Evolutionary conservation across 768 basidiomycete genomes (phyloP), one percentile per base, ranked within the genome.

Genomic region (Pisolithus orientalis): DNA sequence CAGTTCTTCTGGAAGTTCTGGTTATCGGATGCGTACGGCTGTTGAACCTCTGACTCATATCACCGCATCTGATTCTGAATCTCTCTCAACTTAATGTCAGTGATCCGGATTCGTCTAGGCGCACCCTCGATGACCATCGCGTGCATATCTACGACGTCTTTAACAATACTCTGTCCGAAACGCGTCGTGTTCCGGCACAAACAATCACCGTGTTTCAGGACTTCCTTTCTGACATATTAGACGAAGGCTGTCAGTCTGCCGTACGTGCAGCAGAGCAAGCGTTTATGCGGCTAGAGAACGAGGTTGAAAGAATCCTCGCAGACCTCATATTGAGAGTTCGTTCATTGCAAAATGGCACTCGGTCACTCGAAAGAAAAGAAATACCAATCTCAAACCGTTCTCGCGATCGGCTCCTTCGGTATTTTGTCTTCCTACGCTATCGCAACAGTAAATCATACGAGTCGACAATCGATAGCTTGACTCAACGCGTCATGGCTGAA

Each of bases 341-440:
- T 34, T 65, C 69, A n/a, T 62, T 66, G 50, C 27, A 47, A 13
- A 44, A 34, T 21, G 17, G 39, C 28, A 5, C 44, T 13, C 53
- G 40, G 34, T n/a, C 44, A 32, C 27, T 50, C 7, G 1, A 16
- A 16, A 37, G 59, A 21, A 64, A 60, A 45, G 61, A 66, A 44
- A 7, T 63, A 0, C 7, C 57, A 2, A 54, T 59, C 54, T 57
- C 65, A 9, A 57, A 57, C 34, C 63, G 61, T 25, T 55, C 56
- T 28, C 62, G 74, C 13, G 72, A 75, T 38, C 61, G 61, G n/a
- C 55, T 83, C 2, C 70, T 76, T 9, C 75, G 73, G 53, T 83
- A 76, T 59, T 72, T 82, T 42, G 66, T 75, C 10, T 82, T 83
- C 55, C 65, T 83, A 0, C 74, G 80, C n/a, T 83, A 80, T 54